Evolutionary conservation across 2,329 filamentous ascomycete species (phyloP).

Genomic region (Pezizomycotina sp.): DNA sequence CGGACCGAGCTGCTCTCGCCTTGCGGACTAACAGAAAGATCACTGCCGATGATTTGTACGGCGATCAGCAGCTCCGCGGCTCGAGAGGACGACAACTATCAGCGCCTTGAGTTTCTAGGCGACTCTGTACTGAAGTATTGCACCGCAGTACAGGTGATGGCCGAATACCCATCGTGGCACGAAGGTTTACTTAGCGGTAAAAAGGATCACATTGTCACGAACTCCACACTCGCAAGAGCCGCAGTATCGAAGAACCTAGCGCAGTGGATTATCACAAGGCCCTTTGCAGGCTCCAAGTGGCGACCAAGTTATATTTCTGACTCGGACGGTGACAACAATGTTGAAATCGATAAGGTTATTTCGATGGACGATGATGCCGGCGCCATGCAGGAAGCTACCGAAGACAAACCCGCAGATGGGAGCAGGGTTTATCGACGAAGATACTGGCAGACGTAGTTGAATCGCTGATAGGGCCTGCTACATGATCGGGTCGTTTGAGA

Average conservation of each 20-base stretch:
- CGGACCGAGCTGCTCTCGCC: background rate
- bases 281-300: constrained; percentile 60
- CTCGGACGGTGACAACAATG: constrained; percentile 23
- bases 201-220: constrained; percentile 58
- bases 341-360: too few relatives aligned
- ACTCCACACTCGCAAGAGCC: constrained; percentile 51
- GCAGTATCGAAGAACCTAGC: constrained; percentile 49
- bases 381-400: constrained; percentile 17
- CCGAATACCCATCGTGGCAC: constrained; percentile 46
- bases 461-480: constrained; percentile 65
- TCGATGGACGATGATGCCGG: too few relatives aligned
- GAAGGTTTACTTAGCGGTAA: constrained; percentile 56
- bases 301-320: constrained; percentile 43
- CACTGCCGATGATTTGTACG: constrained; percentile 40
- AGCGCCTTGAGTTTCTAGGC: constrained; percentile 72
- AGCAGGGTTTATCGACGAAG: constrained; percentile 48
- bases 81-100: constrained; percentile 49
- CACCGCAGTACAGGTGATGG: constrained; percentile 48
- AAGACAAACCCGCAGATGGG: constrained; percentile 25
- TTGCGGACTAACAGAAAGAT: background rate
- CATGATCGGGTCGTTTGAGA: constrained; percentile 47
- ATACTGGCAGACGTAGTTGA: constrained; percentile 77
- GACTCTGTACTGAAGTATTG: constrained; percentile 68
- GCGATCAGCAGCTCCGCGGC: constrained; percentile 55
- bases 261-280: constrained; percentile 50